These are phyloP conservation scores for Cryomyces antarcticus DNA, from an alignment of 495 filamentous ascomycete genomes.

Conservation along the genomic window DNA sequence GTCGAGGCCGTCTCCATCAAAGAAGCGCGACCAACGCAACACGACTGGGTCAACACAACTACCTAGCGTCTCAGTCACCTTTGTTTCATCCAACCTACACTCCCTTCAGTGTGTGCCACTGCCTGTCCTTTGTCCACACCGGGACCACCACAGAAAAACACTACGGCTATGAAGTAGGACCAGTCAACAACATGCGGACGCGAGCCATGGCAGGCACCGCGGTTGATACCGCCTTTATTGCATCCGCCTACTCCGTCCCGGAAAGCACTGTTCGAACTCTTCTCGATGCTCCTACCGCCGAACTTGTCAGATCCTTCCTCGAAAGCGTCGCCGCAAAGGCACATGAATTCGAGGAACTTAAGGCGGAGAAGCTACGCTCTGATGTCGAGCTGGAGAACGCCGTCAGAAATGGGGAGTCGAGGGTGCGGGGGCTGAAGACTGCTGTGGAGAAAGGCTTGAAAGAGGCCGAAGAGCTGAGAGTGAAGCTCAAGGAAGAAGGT, in stretches of 20 bases:
- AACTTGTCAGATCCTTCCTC: constrained; percentile 52
- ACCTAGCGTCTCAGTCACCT: too few relatives aligned
- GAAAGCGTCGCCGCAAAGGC: constrained; percentile 47
- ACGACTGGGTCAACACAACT: too few relatives aligned
- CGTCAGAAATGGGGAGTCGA: constrained; percentile 58
- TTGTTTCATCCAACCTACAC: too few relatives aligned
- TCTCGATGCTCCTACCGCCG: constrained; percentile 51
- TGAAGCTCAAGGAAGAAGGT: constrained; percentile 70
- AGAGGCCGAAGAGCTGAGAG: constrained; percentile 43
- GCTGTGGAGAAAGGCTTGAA: constrained; percentile 56
- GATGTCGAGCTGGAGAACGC: constrained; percentile 88
- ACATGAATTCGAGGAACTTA: constrained; percentile 56
- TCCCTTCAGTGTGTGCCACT: too few relatives aligned
- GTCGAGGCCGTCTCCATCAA: too few relatives aligned
- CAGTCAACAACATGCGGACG: too few relatives aligned
- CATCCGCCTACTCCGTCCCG: constrained; percentile 52
- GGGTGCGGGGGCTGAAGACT: constrained; percentile 56
- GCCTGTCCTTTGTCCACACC: too few relatives aligned
- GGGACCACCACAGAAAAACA: too few relatives aligned
- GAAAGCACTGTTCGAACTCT: constrained; percentile 43
- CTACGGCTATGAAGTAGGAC: too few relatives aligned
- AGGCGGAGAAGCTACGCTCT: constrained; percentile 61
- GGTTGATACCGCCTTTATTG: constrained; percentile 55
- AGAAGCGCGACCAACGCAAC: too few relatives aligned
- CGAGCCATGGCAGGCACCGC: constrained; percentile 37